Evolutionary conservation across 192 early-diverging fungal genomes (phyloP).

Genomic region (Coemansia sp.): DNA sequence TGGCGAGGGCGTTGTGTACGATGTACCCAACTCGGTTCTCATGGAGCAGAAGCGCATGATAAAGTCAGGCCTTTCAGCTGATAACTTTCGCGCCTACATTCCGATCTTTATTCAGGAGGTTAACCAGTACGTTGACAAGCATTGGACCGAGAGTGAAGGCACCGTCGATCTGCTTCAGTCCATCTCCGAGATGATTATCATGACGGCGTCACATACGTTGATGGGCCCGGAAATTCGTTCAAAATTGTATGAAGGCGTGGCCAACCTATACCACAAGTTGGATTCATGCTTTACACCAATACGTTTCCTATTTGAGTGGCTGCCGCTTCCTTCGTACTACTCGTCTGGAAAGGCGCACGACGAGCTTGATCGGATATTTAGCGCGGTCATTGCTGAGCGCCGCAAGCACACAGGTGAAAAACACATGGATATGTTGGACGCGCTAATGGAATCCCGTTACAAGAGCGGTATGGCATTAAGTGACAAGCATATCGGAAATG

Average conservation of each 20-base stretch:
- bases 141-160: conserved; percentile 62
- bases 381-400: conserved; percentile 80
- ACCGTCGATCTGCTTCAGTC: conserved; percentile 75
- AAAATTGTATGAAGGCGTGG: conserved; percentile 80
- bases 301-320: conserved; percentile 91
- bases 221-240: conserved; percentile 93
- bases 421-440: conserved; percentile 79
- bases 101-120: conserved; percentile 87
- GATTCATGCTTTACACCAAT: conserved; percentile 93
- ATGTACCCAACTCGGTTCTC: conserved; percentile 86
- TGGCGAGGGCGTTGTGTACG: conserved; percentile 95
- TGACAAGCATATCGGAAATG: conserved; percentile 85
- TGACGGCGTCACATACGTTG: conserved; percentile 92
- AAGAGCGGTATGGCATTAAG: conserved; percentile 84
- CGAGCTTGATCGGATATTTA: conserved; percentile 82
- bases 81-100: conserved; percentile 87
- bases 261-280: conserved; percentile 92
- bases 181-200: conserved; percentile 89
- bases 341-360: conserved; percentile 83
- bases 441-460: conserved; percentile 85
- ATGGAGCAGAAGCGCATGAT: conserved; percentile 99
- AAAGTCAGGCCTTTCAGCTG: conserved; percentile 87
- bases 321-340: conserved; percentile 89
- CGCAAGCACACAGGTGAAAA: conserved; percentile 60
- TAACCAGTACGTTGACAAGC: conserved; percentile 72